Evolutionary conservation across 2,329 filamentous ascomycete species (phyloP).

Genomic region (Xylariales sp.): DNA sequence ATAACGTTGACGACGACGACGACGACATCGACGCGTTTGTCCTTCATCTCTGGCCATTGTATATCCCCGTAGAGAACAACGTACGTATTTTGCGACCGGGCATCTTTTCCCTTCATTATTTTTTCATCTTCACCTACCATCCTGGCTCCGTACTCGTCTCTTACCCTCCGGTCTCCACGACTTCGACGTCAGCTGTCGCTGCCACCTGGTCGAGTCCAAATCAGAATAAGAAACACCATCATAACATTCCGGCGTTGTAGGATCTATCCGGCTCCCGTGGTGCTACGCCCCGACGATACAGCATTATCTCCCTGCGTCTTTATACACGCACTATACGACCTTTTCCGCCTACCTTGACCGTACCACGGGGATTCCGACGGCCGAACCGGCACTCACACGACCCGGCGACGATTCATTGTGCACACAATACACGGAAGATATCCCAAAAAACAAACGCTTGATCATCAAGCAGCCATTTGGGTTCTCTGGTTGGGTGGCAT

Average conservation of each 20-base stretch:
- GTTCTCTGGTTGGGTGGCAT: slow-evolving; percentile 42
- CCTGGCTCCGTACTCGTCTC: slow-evolving; percentile 16
- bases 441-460: slow-evolving; percentile 38
- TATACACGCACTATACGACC: slow-evolving; percentile 25
- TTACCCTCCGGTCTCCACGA: slow-evolving; percentile 20
- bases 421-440: slow-evolving; percentile 40
- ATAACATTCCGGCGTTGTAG: slow-evolving; percentile 40
- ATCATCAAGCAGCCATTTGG: slow-evolving; percentile 40
- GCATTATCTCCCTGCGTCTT: slow-evolving; percentile 36
- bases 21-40: slow-evolving; percentile 14
- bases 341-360: slow-evolving; percentile 26
- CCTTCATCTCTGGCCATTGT: slow-evolving; percentile 28
- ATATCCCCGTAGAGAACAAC: slow-evolving; percentile 31
- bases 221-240: slow-evolving; percentile 36
- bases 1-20: slow-evolving; percentile 19
- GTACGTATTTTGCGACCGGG: slow-evolving; percentile 39
- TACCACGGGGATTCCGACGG: slow-evolving; percentile 43
- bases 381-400: slow-evolving; percentile 44
- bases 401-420: slow-evolving; percentile 49
- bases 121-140: slow-evolving; percentile 7
- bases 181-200: slow-evolving; percentile 41
- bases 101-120: slow-evolving; percentile 31
- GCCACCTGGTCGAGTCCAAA: slow-evolving; percentile 41
- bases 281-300: slow-evolving; percentile 37
- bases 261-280: slow-evolving; percentile 33